Evolutionary conservation across 345 rosid species (phyloP), one percentile per base, ranked within the genome.

Genomic region (Turnera subulata): DNA sequence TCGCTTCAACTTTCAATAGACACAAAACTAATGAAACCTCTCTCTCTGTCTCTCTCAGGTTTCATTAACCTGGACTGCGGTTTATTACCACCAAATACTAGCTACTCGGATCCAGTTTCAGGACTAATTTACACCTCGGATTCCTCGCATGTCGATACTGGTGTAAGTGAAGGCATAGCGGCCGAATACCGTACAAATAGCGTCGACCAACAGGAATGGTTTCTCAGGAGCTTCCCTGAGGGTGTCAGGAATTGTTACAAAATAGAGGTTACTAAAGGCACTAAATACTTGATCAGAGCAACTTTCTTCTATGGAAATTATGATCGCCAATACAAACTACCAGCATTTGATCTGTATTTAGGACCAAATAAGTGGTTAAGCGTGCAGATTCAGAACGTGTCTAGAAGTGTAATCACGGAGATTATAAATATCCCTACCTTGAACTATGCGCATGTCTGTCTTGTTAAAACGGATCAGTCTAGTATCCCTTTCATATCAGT

Each of bases 231-330:
- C 53, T 79, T 76, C 24, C 71, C 81, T 3, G 58, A 39, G 2
- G 79, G 77, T 11, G 45, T 5, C 23, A 65, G 72, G 55, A 73
- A 66, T 39, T 80, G 81, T 25, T 76, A 73, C 51, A 49, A 43
- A 15, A 43, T 78, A 2, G 23, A 51, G 1, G 55, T 56, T 3
- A 48, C 50, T 0, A 46, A 20, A 20, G 50, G 52, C n/a, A 65
- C 33, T 29, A n/a, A n/a, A n/a, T n/a, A n/a, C n/a, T n/a, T n/a
- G n/a, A n/a, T n/a, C n/a, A n/a, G n/a, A n/a, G n/a, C 83, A 0
- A 54, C 55, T 14, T 84, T 78, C 62, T 51, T 70, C 69, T 78
- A 86, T 9, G 88, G 84, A 21, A 75, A 84, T 58, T 87, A 84
- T 12, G 85, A 87, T 42, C 58, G 23, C 11, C 16, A 38, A 4